Evolutionary conservation across 2,329 filamentous ascomycete species (phyloP), one percentile per base, ranked within the genome.

Genomic region (Nemania sp.): DNA sequence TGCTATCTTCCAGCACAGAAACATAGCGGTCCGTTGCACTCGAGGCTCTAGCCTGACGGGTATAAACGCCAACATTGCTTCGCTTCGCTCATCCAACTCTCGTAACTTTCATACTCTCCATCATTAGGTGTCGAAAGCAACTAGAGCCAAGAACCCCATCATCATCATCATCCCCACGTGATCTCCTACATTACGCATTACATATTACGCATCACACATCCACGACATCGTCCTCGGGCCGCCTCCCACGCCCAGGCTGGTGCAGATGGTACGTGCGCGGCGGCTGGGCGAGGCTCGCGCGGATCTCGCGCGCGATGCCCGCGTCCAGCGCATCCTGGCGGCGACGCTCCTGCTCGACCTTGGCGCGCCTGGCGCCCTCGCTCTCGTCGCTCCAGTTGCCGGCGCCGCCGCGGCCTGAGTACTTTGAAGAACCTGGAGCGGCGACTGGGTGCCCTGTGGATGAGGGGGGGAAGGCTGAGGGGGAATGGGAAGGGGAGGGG

Each of bases 361-460:
- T 69, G 10, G 53, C 69, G 22, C 20, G 41, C 26, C 56, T 54
- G 26, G 41, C 56, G 47, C n/a, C 66, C 29, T 51, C 64, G 68
- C 70, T 60, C 41, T 72, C 49, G 52, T 10, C 43, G 3, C 11
- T 52, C 57, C 62, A 89, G 76, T 89, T 89, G 1, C 87, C 88
- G 0, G 86, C 86, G n/a, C 87, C 87, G 26, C 87, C 88, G 5
- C 87, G 82, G 0, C 88, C 87, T 5, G 78, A 78, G 54, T 67
- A 61, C 72, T 20, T 68, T 52, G 64, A 13, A 24, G n/a, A 7
- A 7, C n/a, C 8, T 32, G 29, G 29, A 4, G 29, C 29, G 5
- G 29, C 29, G 5, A 8, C 29, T 8, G 29, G 29, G 29, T 32
- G 29, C 29, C 5, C 5, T 1, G 22, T 29, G 47, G 47, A 20